These are phyloP conservation scores for Colletotrichum scovillei DNA, from an alignment of 2,329 filamentous ascomycete genomes.

Conservation along the genomic window DNA sequence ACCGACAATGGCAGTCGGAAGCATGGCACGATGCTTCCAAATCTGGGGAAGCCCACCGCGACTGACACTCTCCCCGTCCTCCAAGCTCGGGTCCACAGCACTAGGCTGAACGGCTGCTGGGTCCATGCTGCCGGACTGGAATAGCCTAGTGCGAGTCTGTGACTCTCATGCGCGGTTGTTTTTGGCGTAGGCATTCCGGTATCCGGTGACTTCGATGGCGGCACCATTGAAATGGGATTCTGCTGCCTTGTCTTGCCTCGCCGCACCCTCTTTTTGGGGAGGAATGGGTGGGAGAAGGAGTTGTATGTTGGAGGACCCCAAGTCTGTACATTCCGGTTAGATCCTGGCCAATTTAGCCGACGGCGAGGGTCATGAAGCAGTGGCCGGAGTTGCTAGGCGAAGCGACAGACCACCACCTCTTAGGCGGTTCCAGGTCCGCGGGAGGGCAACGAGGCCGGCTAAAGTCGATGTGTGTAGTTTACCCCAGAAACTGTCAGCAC, in stretches of 20 bases:
- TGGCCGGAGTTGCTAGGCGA: not conserved
- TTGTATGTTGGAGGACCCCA: not conserved
- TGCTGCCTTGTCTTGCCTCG: not conserved
- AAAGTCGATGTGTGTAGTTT: conserved; percentile 13
- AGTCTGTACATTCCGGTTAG: not conserved
- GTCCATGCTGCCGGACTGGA: not conserved
- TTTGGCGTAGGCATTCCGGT: not conserved
- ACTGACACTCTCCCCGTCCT: not conserved
- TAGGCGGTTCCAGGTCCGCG: conserved; percentile 16
- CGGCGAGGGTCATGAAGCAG: not conserved
- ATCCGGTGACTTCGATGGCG: not conserved
- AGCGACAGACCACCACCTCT: too few species aligned
- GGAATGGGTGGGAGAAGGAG: not conserved
- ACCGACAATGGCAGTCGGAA: conserved; percentile 1
- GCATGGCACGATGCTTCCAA: conserved; percentile 7
- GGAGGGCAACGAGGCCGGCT: conserved; percentile 14
- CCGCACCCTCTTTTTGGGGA: not conserved
- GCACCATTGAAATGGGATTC: not conserved
- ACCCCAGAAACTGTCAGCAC: not conserved
- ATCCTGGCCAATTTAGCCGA: conserved; percentile 16
- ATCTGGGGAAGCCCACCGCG: not conserved
- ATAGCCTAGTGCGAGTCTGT: not conserved
- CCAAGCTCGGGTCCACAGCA: not conserved
- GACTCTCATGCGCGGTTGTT: not conserved
- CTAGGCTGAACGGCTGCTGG: not conserved